Conservation (phyloP, 1,284 basidiomycete species). For the Ganoderma boninense region DNA sequence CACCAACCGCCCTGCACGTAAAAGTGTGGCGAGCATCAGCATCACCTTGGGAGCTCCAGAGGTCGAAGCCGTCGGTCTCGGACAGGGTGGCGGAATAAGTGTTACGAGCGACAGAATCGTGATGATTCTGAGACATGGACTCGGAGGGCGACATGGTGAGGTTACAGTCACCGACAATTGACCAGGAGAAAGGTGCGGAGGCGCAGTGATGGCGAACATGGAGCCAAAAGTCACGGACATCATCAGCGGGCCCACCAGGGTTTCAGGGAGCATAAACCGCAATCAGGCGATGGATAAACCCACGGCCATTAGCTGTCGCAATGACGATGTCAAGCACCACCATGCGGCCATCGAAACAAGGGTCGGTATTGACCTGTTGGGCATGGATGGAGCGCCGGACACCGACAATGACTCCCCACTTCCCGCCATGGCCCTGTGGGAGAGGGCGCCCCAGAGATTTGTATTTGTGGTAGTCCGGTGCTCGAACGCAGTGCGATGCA, state of each 20-base stretch:
- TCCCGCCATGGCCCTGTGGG: neutral
- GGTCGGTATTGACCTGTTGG: neutral
- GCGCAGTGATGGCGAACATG: neutral
- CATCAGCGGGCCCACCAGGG: neutral
- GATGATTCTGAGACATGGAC: neutral
- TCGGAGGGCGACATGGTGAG: neutral
- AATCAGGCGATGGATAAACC: neutral
- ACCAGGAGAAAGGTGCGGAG: neutral
- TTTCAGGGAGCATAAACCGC: neutral
- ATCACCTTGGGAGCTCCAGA: neutral
- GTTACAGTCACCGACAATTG: neutral
- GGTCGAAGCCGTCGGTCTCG: neutral
- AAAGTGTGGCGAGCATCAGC: neutral
- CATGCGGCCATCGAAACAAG: neutral
- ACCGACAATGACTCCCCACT: neutral
- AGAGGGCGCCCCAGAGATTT: neutral
- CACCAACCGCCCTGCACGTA: neutral
- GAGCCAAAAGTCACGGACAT: neutral
- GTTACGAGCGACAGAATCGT: neutral
- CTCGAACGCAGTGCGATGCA: neutral
- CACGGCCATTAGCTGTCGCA: neutral
- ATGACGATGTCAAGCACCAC: neutral
- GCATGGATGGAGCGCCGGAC: neutral
- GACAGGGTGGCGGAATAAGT: neutral
- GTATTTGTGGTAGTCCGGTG: neutral